Evolutionary conservation across 73 alveolate genomes (phyloP).

Genomic region (Paramecium bursaria): DNA sequence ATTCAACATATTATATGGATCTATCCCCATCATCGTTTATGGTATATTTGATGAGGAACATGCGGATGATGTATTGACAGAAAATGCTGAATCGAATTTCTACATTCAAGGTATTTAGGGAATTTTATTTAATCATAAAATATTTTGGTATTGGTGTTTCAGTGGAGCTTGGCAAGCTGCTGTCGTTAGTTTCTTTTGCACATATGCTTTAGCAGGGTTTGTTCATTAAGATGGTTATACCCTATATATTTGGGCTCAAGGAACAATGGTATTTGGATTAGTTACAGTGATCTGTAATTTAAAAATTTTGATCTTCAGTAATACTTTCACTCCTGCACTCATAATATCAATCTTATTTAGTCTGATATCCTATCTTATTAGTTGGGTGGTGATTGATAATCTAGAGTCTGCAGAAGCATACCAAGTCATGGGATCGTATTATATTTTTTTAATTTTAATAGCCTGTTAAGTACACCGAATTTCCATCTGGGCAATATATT

Average conservation of each 20-base stretch:
- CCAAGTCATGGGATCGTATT: conserved; percentile 43
- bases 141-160: conserved; percentile 51
- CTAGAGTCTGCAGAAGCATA: conserved; percentile 63
- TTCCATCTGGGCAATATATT: conserved; percentile 66
- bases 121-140: conserved; percentile 35
- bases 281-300: conserved; percentile 89
- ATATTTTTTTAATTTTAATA: background rate
- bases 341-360: conserved; percentile 36
- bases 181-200: conserved; percentile 24
- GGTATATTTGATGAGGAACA: conserved; percentile 93
- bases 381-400: conserved; percentile 63
- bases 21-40: conserved; percentile 89
- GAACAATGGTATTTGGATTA: conserved; percentile 87
- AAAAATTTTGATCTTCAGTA: conserved; percentile 81
- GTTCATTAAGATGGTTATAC: conserved; percentile 55
- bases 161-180: conserved; percentile 64
- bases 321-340: conserved; percentile 71
- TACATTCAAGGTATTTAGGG: conserved; percentile 60
- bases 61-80: conserved; percentile 54
- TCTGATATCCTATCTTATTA: conserved; percentile 53
- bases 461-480: conserved; percentile 61
- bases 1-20: conserved; percentile 90
- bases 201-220: conserved; percentile 50
- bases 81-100: conserved; percentile 49
- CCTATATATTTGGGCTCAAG: conserved; percentile 76